These are phyloP conservation scores for Bryoerythrophyllum caledonicum DNA, from an alignment of 225 moss, liverwort and hornwort genomes.

Conservation along the genomic window DNA sequence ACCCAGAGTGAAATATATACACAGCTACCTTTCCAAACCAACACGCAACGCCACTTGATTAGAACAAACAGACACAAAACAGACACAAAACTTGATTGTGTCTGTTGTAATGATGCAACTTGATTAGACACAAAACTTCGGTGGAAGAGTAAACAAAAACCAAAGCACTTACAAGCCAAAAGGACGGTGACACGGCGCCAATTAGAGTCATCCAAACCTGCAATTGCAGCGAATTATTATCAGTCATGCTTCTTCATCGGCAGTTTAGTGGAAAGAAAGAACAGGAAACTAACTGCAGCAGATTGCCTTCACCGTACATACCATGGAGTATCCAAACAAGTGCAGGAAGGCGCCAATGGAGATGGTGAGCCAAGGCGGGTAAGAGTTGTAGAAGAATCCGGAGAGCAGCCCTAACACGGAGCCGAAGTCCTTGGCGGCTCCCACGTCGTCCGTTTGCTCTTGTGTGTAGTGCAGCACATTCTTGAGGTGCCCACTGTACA, in stretches of 20 bases:
- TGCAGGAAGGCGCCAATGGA: conserved; percentile 52
- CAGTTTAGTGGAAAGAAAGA: too few species aligned
- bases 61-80: conserved; percentile 17
- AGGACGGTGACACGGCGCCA: conserved; percentile 37
- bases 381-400: conserved; percentile 55
- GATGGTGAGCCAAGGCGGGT: conserved; percentile 66
- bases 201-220: conserved; percentile 53
- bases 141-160: neutral
- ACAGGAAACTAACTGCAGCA: neutral
- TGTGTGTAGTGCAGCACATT: conserved; percentile 55
- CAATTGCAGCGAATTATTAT: neutral
- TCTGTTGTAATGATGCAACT: too few species aligned
- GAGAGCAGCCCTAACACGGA: conserved; percentile 58
- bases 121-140: too few species aligned
- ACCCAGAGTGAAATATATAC: conserved; percentile 50
- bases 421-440: conserved; percentile 68
- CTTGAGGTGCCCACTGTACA: conserved; percentile 68
- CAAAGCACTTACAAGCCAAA: conserved; percentile 51
- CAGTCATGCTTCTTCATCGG: neutral
- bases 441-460: conserved; percentile 65
- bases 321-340: conserved; percentile 52
- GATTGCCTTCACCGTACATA: neutral
- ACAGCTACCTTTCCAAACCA: conserved; percentile 74
- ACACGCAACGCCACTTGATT: conserved; percentile 33
- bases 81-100: too few species aligned